Conservation (phyloP, 257 asterid species). For the Penstemon newberryi region DNA sequence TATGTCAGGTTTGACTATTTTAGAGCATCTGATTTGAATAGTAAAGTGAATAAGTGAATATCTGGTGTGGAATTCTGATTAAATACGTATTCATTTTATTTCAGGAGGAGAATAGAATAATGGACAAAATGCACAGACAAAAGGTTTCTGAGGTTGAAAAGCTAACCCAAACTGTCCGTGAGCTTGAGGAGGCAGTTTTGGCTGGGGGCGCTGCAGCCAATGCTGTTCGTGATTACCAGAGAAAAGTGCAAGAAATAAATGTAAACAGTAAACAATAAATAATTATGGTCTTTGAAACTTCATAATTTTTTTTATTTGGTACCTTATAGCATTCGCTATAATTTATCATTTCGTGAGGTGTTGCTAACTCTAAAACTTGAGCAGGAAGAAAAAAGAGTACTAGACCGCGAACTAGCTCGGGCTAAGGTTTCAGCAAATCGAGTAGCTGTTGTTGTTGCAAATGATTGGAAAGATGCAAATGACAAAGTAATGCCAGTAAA, state of each 20-base stretch:
- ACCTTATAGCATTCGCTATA: slow-evolving; percentile 7
- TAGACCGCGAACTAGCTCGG: slow-evolving; percentile 93
- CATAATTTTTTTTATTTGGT: not conserved
- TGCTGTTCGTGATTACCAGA: slow-evolving; percentile 84
- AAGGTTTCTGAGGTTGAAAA: slow-evolving; percentile 90
- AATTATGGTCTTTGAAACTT: not conserved
- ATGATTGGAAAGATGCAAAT: slow-evolving; percentile 93
- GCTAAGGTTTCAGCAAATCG: slow-evolving; percentile 94
- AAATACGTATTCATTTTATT: slow-evolving; percentile 21
- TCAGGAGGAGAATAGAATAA: slow-evolving; percentile 88
- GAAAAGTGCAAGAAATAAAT: slow-evolving; percentile 82
- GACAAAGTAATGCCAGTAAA: slow-evolving; percentile 99
- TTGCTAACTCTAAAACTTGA: slow-evolving; percentile 35
- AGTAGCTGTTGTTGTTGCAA: slow-evolving; percentile 92
- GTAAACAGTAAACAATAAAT: slow-evolving; percentile 30
- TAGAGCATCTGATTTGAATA: slow-evolving; percentile 21
- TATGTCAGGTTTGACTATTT: slow-evolving; percentile 72
- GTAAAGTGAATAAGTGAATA: slow-evolving; percentile 12
- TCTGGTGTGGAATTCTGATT: slow-evolving; percentile 30
- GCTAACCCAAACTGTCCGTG: slow-evolving; percentile 75
- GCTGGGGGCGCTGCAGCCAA: slow-evolving; percentile 96
- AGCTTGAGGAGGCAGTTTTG: slow-evolving; percentile 93
- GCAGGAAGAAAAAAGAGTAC: slow-evolving; percentile 85
- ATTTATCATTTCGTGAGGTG: slow-evolving; percentile 25
- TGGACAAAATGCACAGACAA: slow-evolving; percentile 88